Evolutionary conservation across 2,329 filamentous ascomycete genomes (phyloP).

Genomic region (Thermochaetoides dissita): DNA sequence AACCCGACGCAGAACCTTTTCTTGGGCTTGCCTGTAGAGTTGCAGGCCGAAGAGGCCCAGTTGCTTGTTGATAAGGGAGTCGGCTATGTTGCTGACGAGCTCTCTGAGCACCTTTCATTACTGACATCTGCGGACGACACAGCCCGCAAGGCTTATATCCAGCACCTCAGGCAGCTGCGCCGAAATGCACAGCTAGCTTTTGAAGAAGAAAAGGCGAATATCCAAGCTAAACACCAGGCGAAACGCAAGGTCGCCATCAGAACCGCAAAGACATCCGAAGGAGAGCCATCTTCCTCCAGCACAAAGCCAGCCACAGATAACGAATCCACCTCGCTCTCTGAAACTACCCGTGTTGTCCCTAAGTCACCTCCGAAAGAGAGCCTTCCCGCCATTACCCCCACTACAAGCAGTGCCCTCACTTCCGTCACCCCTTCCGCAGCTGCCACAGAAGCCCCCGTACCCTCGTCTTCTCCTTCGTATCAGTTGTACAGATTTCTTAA

Average conservation of each 20-base stretch:
- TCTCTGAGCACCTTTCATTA: slow-evolving; percentile 50
- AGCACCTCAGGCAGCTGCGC: slow-evolving; percentile 35
- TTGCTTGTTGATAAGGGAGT: slow-evolving; percentile 63
- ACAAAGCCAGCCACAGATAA: neutral
- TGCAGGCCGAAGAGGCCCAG: slow-evolving; percentile 80
- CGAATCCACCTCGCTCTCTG: neutral
- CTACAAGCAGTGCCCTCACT: slow-evolving; percentile 23
- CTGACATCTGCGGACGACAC: slow-evolving; percentile 44
- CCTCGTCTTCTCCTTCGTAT: slow-evolving; percentile 39
- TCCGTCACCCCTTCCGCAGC: slow-evolving; percentile 2
- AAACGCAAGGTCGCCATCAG: slow-evolving; percentile 3
- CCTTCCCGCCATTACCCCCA: slow-evolving; percentile 25
- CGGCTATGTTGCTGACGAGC: slow-evolving; percentile 72
- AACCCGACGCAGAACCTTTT: slow-evolving; percentile 92
- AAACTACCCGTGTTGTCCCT: too few species aligned
- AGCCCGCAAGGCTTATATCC: slow-evolving; percentile 50
- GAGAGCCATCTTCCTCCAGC: neutral
- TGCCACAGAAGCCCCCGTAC: slow-evolving; percentile 6
- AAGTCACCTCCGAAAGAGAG: slow-evolving; percentile 3
- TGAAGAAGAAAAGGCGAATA: slow-evolving; percentile 24
- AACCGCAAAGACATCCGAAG: too few species aligned
- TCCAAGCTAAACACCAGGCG: slow-evolving; percentile 17
- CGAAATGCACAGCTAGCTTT: slow-evolving; percentile 26
- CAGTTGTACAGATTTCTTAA: slow-evolving; percentile 73
- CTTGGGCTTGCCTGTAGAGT: slow-evolving; percentile 71